Conservation (phyloP, 176 grass and related monocot species). For the Carex pumila region DNA sequence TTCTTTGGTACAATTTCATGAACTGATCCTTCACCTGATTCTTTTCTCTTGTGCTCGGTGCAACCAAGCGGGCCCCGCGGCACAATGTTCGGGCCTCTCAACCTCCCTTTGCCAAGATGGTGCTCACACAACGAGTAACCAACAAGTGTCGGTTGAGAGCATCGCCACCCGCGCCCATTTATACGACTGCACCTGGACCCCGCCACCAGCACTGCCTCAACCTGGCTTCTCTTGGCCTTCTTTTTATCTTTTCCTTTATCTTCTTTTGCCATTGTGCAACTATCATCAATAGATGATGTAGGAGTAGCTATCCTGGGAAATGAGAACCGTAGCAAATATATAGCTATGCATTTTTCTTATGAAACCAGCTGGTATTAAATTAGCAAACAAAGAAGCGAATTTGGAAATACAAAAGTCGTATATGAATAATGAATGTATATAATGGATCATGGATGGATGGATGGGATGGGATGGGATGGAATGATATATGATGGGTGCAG, state of each 20-base stretch:
- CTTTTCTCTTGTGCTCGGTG: conserved; percentile 30
- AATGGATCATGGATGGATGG: not conserved
- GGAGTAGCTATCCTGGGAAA: not conserved
- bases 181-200: conserved; percentile 93
- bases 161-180: conserved; percentile 91
- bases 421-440: conserved; percentile 5
- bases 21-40: not conserved
- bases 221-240: conserved; percentile 36
- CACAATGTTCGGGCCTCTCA: not conserved
- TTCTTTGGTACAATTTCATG: conserved; percentile 20
- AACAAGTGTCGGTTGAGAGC: conserved; percentile 72
- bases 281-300: not conserved
- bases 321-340: not conserved
- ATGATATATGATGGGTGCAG: conserved; percentile 14
- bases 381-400: not conserved
- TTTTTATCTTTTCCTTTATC: conserved; percentile 3
- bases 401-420: not conserved
- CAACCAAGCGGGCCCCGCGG: conserved; percentile 38
- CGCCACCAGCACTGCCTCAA: conserved; percentile 42
- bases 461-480: conserved; percentile 3
- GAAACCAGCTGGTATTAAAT: not conserved
- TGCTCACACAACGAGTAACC: conserved; percentile 93
- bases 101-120: conserved; percentile 85
- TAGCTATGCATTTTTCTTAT: not conserved
- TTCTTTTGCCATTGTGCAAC: not conserved